Evolutionary conservation across 2,329 filamentous ascomycete genomes (phyloP), one percentile per base, ranked within the genome.

Genomic region (Penicillium thymicola): DNA sequence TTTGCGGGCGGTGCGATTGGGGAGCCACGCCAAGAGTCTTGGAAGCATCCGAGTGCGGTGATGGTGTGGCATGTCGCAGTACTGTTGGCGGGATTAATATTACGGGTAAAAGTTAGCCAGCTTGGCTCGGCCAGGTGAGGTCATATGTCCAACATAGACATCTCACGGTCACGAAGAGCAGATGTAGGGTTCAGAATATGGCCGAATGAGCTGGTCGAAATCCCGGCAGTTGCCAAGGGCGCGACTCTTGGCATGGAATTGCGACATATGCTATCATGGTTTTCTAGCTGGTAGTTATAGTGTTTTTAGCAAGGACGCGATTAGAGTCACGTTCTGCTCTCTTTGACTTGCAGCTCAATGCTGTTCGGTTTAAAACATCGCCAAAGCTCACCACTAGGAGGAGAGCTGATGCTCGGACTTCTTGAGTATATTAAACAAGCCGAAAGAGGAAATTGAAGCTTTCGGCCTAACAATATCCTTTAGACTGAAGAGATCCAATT

Each of bases 21-120:
- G 28, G 13, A 14, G 9, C 3, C 30, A 18, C 14, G 56, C 56
- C 56, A 58, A 55, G 56, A 51, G 45, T 42, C 51, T 58, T 58
- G 52, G 51, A n/a, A 38, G 28, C 38, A 44, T 36, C 21, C 49
- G 11, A 36, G 16, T 34, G 21, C 16, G 38, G 30, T 14, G 21
- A 25, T 8, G 2, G 38, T 44, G 11, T n/a, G 18, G 14, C 11
- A 28, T 44, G 32, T 37, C 40, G 28, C 21, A 5, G 11, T 27
- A 25, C 11, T 34, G 40, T 25, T 44, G 40, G 38, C 32, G n/a
- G 25, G 30, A 45, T n/a, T 18, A 14, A 25, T 18, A n/a, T 6
- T 13, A n/a, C 11, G 4, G 30, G 21, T 8, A 18, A 11, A 51
- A 1, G 44, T 37, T 45, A 32, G 40, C 49, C 16, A 51, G 30